Conservation (phyloP, 2,329 filamentous ascomycete species). For the Balansia obtecta region DNA sequence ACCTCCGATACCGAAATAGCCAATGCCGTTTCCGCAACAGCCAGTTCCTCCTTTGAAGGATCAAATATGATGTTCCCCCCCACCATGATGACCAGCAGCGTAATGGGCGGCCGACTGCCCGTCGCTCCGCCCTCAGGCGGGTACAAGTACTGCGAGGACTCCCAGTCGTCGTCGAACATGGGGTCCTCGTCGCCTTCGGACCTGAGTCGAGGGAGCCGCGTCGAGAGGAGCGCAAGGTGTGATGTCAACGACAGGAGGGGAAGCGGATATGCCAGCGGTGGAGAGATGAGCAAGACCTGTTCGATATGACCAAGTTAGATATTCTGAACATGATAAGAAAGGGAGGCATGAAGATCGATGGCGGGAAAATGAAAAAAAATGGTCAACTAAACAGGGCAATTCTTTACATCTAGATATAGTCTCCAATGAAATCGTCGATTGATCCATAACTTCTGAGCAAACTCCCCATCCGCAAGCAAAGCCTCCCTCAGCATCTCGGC, state of each 20-base stretch:
- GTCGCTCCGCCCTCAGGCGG: slow-evolving; percentile 30
- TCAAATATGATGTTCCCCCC: slow-evolving; percentile 89
- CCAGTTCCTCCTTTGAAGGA: slow-evolving; percentile 79
- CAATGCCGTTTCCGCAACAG: slow-evolving; percentile 79
- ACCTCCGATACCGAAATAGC: slow-evolving; percentile 65
- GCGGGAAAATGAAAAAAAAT: neutral
- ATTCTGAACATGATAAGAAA: neutral
- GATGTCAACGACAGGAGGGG: slow-evolving; percentile 86
- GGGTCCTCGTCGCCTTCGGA: slow-evolving; percentile 92
- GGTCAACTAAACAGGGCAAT: neutral
- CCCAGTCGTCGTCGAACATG: slow-evolving; percentile 97
- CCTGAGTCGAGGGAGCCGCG: slow-evolving; percentile 70
- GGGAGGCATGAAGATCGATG: neutral
- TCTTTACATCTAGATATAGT: slow-evolving; percentile 78
- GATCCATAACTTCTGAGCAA: slow-evolving; percentile 66
- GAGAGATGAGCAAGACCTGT: slow-evolving; percentile 85
- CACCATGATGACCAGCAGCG: slow-evolving; percentile 77
- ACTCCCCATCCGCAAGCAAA: slow-evolving; percentile 58
- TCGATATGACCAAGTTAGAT: neutral
- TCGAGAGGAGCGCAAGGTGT: slow-evolving; percentile 82
- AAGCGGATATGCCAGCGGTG: slow-evolving; percentile 82
- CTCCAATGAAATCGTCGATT: slow-evolving; percentile 94
- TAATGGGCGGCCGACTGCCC: slow-evolving; percentile 61
- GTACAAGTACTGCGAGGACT: slow-evolving; percentile 67
- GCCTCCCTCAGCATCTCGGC: slow-evolving; percentile 82